These are phyloP conservation scores for Truncatella angustata DNA, from an alignment of 2,329 filamentous ascomycete species.

Conservation along the genomic window DNA sequence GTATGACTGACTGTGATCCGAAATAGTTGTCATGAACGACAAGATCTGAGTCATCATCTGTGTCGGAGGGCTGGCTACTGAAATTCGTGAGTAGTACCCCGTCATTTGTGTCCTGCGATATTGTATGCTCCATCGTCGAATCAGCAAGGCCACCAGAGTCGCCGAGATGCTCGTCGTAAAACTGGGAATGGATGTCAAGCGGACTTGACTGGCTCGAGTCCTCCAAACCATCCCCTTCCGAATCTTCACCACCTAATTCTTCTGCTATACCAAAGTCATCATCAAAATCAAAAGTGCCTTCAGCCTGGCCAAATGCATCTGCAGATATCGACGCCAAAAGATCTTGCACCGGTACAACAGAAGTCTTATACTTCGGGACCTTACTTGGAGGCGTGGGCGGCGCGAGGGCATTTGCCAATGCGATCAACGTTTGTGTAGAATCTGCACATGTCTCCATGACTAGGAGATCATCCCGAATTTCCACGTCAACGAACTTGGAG, in stretches of 20 bases:
- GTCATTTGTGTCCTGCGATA: conserved; percentile 40
- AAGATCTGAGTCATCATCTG: conserved; percentile 61
- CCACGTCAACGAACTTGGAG: conserved; percentile 70
- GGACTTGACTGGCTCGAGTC: conserved; percentile 32
- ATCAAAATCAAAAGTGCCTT: conserved; percentile 62
- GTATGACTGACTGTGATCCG: conserved; percentile 56
- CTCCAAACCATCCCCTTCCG: conserved; percentile 36
- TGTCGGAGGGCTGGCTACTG: conserved; percentile 33
- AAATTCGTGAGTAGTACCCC: conserved; percentile 44
- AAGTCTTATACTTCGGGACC: conserved; percentile 81
- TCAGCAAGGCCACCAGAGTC: conserved; percentile 45
- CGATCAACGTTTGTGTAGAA: conserved; percentile 88
- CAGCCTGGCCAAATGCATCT: conserved; percentile 69
- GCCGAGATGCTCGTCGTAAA: conserved; percentile 44
- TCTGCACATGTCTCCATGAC: conserved; percentile 95
- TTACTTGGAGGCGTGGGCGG: conserved; percentile 82
- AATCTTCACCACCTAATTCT: conserved; percentile 42
- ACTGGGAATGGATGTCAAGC: conserved; percentile 42
- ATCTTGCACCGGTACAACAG: conserved; percentile 81
- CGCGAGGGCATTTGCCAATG: conserved; percentile 73
- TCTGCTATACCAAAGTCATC: conserved; percentile 59
- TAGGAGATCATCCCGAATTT: conserved; percentile 80
- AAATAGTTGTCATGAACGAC: conserved; percentile 80
- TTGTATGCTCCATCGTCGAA: conserved; percentile 38
- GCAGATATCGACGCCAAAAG: conserved; percentile 88